Base-by-base conservation (phyloP, 208 protist species). In the Balamuthia mandrillaris region DNA sequence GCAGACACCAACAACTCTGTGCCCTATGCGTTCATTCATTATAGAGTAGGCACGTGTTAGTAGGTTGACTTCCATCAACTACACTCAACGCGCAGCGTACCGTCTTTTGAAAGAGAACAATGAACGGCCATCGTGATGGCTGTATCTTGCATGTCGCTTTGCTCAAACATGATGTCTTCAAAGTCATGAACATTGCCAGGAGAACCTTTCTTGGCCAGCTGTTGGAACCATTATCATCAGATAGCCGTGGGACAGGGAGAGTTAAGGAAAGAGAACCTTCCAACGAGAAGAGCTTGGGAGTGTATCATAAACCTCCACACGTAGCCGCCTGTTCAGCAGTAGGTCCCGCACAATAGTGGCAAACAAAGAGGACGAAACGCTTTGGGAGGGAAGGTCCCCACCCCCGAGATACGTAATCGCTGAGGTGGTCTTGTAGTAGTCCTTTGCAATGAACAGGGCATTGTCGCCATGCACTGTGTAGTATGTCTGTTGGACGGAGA, bases 121-220 rank as follows among this genome's bases (percentile, higher is more conserved):
- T 83, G 49, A 14, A 94, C 82, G 27, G 91, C 89, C 27, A 94
- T 83, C 42, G 91, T 89, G 9, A 92, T 42, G 31, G 90, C 81
- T 12, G 77, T 24, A 14, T 75, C 33, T 2, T 33, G 41, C 10
- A 58, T 52, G 2, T 18, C 44, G 10, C 49, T 31, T 24, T 81
- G 47, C 1, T 79, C 60, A 47, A 87, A 87, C 45, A 94, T 54
- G n/a, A 88, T 44, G 42, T 94, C 91, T 51, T 94, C 91, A 83
- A 94, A 94, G 21, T 65, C 78, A 54, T 93, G 88, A 1, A 91
- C 47, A 56, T 94, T 94, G 42, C 91, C 91, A 14, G 91, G 91
- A 37, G 91, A 92, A 0, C 66, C 87, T 18, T 72, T 47, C 33
- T 85, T 79, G 31, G 61, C 45, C 1, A 86, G 21, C 35, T 75